Evolutionary conservation across 192 early-diverging fungal species (phyloP).

Genomic region (Obelidium mucronatum): DNA sequence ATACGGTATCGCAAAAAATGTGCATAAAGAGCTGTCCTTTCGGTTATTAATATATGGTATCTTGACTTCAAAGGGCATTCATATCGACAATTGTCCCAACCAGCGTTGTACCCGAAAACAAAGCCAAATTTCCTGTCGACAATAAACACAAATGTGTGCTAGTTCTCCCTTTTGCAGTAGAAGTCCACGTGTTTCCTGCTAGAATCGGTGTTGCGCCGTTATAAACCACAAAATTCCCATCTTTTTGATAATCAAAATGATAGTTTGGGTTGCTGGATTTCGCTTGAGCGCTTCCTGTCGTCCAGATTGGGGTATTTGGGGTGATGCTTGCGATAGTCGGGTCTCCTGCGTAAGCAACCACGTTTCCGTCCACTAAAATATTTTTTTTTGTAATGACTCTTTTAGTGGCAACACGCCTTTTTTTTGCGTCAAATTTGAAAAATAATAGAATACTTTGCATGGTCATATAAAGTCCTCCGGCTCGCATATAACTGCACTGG

Average conservation of each 20-base stretch:
- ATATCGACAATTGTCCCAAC: not conserved
- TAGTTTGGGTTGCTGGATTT: not conserved
- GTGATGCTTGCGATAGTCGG: not conserved
- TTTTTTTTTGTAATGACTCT: too few species aligned
- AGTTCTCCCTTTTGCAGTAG: not conserved
- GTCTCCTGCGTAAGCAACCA: not conserved
- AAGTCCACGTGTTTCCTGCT: not conserved
- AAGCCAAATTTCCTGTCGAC: not conserved
- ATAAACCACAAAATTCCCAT: not conserved
- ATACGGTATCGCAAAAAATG: too few species aligned
- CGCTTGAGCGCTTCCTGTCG: not conserved
- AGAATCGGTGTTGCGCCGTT: not conserved
- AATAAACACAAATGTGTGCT: slow-evolving; percentile 1
- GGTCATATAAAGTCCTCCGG: not conserved
- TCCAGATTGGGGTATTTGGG: not conserved
- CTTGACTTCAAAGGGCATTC: too few species aligned
- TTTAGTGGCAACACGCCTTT: too few species aligned
- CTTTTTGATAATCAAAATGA: not conserved
- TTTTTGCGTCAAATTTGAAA: too few species aligned
- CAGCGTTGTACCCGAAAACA: not conserved
- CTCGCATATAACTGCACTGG: not conserved
- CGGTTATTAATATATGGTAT: too few species aligned
- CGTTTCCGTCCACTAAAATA: not conserved
- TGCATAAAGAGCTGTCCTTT: too few species aligned
- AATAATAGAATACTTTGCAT: not conserved